Conservation (phyloP, 2,329 filamentous ascomycete species). For the Aureobasidium namibiae region DNA sequence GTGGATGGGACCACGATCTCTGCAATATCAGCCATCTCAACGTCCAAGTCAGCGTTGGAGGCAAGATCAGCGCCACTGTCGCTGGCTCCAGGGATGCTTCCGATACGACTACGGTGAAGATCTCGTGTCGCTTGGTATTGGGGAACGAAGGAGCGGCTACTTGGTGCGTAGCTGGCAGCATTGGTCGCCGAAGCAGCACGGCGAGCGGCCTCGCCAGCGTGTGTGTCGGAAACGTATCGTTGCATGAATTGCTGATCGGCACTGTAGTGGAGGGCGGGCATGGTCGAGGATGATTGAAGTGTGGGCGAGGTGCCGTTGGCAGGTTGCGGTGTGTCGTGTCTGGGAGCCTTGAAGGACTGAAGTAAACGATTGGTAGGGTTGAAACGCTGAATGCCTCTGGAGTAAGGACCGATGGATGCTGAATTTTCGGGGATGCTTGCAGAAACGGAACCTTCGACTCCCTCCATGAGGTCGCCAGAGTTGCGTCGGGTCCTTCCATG, state of each 20-base stretch:
- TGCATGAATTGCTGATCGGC: constrained; percentile 11
- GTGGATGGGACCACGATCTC: neutral
- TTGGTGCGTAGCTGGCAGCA: neutral
- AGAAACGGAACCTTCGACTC: constrained; percentile 14
- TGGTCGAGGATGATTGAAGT: constrained; percentile 13
- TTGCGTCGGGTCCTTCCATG: constrained; percentile 8
- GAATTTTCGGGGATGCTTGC: constrained; percentile 12
- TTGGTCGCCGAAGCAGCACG: constrained; percentile 14
- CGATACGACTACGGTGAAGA: constrained; percentile 13
- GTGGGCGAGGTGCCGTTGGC: constrained; percentile 13
- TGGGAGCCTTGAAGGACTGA: constrained; percentile 12
- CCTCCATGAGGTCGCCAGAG: constrained; percentile 16
- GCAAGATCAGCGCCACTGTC: constrained; percentile 30
- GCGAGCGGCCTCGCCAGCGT: constrained; percentile 14
- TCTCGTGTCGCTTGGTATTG: constrained; percentile 15
- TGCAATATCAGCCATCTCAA: constrained; percentile 19
- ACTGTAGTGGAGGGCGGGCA: constrained; percentile 10
- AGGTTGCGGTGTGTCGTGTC: constrained; percentile 17
- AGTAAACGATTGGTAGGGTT: constrained; percentile 3
- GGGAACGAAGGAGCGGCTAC: neutral
- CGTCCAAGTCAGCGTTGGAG: constrained; percentile 24
- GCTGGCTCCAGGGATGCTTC: constrained; percentile 22
- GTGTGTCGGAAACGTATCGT: constrained; percentile 4
- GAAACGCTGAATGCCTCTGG: constrained; percentile 8
- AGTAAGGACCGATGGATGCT: constrained; percentile 7